phyloP scores from a whole-genome alignment of 164 flowering plant species.

The Magnolia sinica region DNA sequence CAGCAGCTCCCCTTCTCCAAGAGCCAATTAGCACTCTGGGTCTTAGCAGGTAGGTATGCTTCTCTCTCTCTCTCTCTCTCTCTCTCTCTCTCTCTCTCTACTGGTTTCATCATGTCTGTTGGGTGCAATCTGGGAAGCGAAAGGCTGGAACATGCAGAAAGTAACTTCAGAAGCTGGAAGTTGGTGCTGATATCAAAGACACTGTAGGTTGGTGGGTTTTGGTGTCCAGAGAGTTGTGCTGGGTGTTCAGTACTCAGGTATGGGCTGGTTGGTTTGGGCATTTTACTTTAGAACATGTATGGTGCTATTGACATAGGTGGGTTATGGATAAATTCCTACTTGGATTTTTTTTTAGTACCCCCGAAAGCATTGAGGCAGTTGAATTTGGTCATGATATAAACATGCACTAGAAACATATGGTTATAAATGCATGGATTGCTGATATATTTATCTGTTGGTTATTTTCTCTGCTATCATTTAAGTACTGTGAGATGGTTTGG shows the following conservation, averaged over 20 bases:
- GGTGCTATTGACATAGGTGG: too few relatives aligned
- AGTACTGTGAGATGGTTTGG: too few relatives aligned
- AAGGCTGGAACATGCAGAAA: conserved; percentile 1
- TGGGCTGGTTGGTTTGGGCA: not conserved
- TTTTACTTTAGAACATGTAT: too few relatives aligned
- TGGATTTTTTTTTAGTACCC: too few relatives aligned
- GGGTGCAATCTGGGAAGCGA: not conserved
- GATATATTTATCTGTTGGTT: too few relatives aligned
- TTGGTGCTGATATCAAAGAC: not conserved
- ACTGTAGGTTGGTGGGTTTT: not conserved
- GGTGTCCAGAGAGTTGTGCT: not conserved
- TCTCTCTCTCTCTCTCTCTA: not conserved
- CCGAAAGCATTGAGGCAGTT: too few relatives aligned
- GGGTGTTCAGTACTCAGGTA: not conserved
- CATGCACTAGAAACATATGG: too few relatives aligned
- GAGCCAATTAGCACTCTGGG: conserved; percentile 1
- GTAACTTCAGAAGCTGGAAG: not conserved
- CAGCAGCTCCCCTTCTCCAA: conserved; percentile 27
- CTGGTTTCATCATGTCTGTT: not conserved
- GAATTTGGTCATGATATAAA: too few relatives aligned
- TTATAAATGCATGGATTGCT: too few relatives aligned
- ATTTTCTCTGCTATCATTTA: too few relatives aligned
- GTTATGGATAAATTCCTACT: too few relatives aligned
- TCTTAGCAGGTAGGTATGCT: not conserved
- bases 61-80: not conserved